phyloP scores from a whole-genome alignment of 2,329 filamentous ascomycete species.

The Trichoderma sp. region DNA sequence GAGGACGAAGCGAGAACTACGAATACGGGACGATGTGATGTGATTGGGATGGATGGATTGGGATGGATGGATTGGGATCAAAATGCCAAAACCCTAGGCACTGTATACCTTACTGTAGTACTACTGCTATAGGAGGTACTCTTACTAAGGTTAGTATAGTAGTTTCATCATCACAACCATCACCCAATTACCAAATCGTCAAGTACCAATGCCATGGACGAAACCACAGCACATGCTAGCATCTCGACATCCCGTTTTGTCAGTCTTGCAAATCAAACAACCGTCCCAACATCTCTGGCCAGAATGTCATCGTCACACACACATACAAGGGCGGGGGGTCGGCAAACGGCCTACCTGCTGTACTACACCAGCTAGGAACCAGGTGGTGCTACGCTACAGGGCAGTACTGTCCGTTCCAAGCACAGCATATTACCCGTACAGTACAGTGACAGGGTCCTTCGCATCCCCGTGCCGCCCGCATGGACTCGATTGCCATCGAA shows the following conservation, averaged over 20 bases:
- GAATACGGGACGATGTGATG: background rate
- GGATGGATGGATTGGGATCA: background rate
- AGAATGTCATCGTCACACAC: constrained; percentile 1
- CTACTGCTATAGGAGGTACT: too few species aligned
- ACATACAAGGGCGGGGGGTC: background rate
- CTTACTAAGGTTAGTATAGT: too few species aligned
- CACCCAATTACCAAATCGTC: background rate
- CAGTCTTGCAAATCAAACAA: background rate
- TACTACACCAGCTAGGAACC: too few species aligned
- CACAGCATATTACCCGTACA: too few species aligned
- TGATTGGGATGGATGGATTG: background rate
- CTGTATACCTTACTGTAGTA: background rate
- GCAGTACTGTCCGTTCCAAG: too few species aligned
- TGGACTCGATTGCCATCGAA: background rate
- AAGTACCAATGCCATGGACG: background rate
- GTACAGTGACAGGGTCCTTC: too few species aligned
- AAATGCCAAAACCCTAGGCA: too few species aligned
- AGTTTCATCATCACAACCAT: too few species aligned
- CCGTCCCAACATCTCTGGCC: background rate
- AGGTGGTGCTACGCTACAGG: too few species aligned
- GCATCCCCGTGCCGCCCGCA: background rate
- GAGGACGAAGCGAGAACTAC: background rate
- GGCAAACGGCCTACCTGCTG: background rate
- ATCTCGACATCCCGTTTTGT: background rate
- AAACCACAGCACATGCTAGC: background rate